phyloP scores from a whole-genome alignment of 345 rosid species.

The Euphorbia peplus region DNA sequence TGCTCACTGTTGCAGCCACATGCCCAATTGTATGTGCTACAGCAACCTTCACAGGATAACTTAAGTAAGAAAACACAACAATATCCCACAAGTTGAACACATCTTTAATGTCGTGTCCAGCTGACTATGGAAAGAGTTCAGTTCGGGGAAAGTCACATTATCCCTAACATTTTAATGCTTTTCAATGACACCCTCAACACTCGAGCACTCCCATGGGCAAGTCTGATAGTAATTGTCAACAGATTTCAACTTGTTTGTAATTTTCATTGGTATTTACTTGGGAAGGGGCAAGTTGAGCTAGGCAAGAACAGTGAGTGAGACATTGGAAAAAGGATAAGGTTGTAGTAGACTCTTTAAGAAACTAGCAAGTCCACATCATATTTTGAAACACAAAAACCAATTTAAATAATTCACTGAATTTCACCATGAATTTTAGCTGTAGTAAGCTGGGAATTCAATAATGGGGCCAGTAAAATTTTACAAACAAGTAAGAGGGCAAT shows the following conservation, averaged over 20 bases:
- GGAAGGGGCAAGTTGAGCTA: not conserved
- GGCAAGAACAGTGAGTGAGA: not conserved
- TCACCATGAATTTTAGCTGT: not conserved
- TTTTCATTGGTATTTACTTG: too few species aligned
- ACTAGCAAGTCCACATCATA: not conserved
- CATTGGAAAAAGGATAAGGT: not conserved
- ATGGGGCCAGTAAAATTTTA: not conserved
- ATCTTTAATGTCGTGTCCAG: not conserved
- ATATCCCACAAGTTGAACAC: not conserved
- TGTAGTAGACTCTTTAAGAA: not conserved
- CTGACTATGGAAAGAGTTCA: not conserved
- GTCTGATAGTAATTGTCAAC: too few species aligned
- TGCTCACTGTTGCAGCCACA: slow-evolving; percentile 98
- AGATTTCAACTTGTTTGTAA: too few species aligned
- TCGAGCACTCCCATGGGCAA: too few species aligned
- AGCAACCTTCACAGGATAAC: slow-evolving; percentile 57
- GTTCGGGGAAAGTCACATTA: not conserved
- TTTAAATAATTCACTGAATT: not conserved
- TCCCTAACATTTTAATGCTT: not conserved
- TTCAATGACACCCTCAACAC: too few species aligned
- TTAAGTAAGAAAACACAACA: slow-evolving; percentile 3
- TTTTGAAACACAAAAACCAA: slow-evolving; percentile 4
- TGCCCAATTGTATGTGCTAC: slow-evolving; percentile 97
- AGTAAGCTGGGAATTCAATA: not conserved
- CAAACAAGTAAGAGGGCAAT: slow-evolving; percentile 6